Percentiles rank a stretch among this genome's conserved stretches.
Evolutionary conservation across 345 rosid genomes (phyloP).

Genomic region (Heritiera littoralis): DNA sequence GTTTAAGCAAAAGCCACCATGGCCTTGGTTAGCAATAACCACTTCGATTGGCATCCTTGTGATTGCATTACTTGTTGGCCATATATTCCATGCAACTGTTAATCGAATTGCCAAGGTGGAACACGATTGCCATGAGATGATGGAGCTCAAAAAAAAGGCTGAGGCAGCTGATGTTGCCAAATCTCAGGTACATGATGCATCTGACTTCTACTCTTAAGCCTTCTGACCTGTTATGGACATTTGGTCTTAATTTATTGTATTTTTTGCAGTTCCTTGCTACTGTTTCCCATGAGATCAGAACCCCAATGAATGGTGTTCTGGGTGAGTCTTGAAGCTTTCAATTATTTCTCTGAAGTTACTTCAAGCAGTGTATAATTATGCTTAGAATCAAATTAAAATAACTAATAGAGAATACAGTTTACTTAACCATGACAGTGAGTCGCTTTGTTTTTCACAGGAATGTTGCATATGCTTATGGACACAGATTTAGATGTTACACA

Average conservation of each 20-base stretch:
- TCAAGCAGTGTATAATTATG: background rate
- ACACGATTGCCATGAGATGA: slow-evolving; percentile 77
- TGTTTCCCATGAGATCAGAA: slow-evolving; percentile 97
- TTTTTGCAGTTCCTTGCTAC: slow-evolving; percentile 92
- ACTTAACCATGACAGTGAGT: slow-evolving; percentile 12
- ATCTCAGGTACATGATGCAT: slow-evolving; percentile 66
- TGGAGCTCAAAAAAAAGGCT: slow-evolving; percentile 73
- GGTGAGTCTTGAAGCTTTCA: slow-evolving; percentile 53
- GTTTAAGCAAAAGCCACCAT: slow-evolving; percentile 82
- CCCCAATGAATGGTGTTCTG: slow-evolving; percentile 98
- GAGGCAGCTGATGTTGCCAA: slow-evolving; percentile 96
- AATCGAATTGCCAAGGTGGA: slow-evolving; percentile 86
- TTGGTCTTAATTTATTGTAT: slow-evolving; percentile 23
- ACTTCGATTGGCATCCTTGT: slow-evolving; percentile 72
- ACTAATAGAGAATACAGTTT: background rate
- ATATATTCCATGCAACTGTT: slow-evolving; percentile 75
- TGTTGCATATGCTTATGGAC: slow-evolving; percentile 91
- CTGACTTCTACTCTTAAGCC: slow-evolving; percentile 8
- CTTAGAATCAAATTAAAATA: background rate
- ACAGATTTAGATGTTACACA: slow-evolving; percentile 87
- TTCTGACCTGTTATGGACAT: slow-evolving; percentile 4
- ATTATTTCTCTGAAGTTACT: slow-evolving; percentile 1
- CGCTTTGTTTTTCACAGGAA: slow-evolving; percentile 53
- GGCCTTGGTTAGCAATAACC: slow-evolving; percentile 66
- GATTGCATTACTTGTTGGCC: slow-evolving; percentile 75